Evolutionary conservation across 78 protist species (phyloP), one percentile per base, ranked within the genome.

Genomic region (Dictyostelium firmibasis): DNA sequence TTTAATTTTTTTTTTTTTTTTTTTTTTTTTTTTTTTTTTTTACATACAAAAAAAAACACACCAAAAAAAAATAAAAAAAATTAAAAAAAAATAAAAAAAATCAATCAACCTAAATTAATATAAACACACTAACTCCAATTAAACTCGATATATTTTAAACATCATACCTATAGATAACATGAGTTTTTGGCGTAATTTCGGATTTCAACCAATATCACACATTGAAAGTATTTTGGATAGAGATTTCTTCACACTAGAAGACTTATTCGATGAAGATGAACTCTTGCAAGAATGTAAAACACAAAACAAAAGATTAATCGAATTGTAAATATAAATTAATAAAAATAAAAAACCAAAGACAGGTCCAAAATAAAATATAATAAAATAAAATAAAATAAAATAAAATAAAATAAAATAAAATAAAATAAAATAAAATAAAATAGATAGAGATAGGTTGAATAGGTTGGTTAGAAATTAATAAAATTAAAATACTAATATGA

Each of bases 151-250:
- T 60, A 27, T 67, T 27, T 16, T 25, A 27, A 53, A 53, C 43
- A 38, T 4, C 67, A 57, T 14, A 57, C 67, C 67, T 47, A 41
- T 31, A 88, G 85, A 72, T 53, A 76, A 78, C 86, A 94, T 94
- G 97, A 94, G 97, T 77, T 96, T 96, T 86, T 96, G 97, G 97
- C 91, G 92, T 78, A 91, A 57, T 41, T 96, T 96, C 41, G 97
- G 97, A 18, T 96, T 96, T 85, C 92, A 91, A 36, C 88, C 96
- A 47, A 88, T 79, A 47, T 91, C 97, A 62, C 96, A 93, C n/a
- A 84, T 96, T 27, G 97, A 96, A 86, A 64, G 84, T 64, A 91
- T 96, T 10, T 67, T 96, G 69, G 97, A 96, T 29, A 47, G 96
- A 18, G 92, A 91, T 60, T 50, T 38, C 53, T 96, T 44, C 95